Base-by-base conservation (phyloP, 164 flowering plant genomes). In the Macadamia integrifolia region DNA sequence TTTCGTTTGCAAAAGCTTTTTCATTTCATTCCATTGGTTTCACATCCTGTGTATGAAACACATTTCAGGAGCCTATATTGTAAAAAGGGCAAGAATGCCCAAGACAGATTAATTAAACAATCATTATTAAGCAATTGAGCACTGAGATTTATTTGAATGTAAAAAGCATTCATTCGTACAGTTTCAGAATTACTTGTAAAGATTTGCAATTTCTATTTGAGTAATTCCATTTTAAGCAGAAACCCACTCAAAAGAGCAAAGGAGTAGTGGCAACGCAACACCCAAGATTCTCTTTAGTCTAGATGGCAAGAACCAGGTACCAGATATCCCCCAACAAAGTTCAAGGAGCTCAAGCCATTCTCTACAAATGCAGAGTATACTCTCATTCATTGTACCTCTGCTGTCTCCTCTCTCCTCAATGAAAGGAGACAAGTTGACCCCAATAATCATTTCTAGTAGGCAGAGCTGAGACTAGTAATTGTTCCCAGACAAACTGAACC, bases 231-330 rank as follows among this genome's bases (percentile, higher is more conserved):
- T 65, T 66, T 44, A 1, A 50, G 49, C 42, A 52, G 49, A 70
- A 69, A 50, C 7, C 18, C 32, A 65, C 50, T 60, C 8, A 59
- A 43, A 30, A 11, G 50, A 11, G 50, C 50, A 46, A 46, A 8
- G 50, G 50, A 46, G 46, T 17, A 44, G 46, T 29, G 59, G 12
- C 12, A 23, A 32, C 62, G 55, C 52, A 55, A 29, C 23, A 44
- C 18, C 23, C 62, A 58, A 53, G 48, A 14, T 30, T 48, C 18
- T 48, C 56, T 70, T 66, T 66, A 64, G 64, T 73, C 57, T 53
- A 57, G 53, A 49, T 11, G 12, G 66, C 32, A 67, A 49, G 60
- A 56, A 30, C 64, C 61, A 56, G 43, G 30, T 10, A 43, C 28
- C 35, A 66, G 59, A 50, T 42, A 73, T 23, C 23, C 60, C 31